phyloP scores from a whole-genome alignment of 192 early-diverging fungal genomes.

The Thamnidium elegans region DNA sequence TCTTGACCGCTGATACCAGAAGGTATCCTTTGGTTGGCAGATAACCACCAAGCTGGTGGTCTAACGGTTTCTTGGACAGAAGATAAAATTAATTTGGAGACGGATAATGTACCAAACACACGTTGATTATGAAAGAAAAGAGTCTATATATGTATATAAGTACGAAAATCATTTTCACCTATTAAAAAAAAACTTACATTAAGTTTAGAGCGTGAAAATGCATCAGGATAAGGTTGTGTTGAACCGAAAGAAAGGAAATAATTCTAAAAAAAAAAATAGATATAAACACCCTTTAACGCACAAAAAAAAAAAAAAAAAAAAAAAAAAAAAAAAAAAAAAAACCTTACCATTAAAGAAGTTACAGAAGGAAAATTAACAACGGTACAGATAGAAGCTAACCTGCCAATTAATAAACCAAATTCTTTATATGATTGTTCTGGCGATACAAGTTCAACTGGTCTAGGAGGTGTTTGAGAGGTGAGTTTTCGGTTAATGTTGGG shows the following conservation, averaged over 20 bases:
- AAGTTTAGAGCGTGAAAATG: slow-evolving; percentile 50
- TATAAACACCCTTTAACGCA: neutral
- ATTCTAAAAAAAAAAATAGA: slow-evolving; percentile 35
- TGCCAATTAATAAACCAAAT: slow-evolving; percentile 36
- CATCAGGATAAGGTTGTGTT: slow-evolving; percentile 46
- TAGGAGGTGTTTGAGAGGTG: slow-evolving; percentile 59
- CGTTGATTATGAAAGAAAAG: slow-evolving; percentile 37
- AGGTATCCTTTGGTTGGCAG: neutral
- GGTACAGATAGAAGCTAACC: slow-evolving; percentile 37
- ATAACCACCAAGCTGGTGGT: slow-evolving; percentile 35
- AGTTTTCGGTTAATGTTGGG: slow-evolving; percentile 60
- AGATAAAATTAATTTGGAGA: slow-evolving; percentile 9
- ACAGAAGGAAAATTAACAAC: slow-evolving; percentile 44
- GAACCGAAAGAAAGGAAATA: slow-evolving; percentile 46
- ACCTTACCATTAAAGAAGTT: slow-evolving; percentile 43
- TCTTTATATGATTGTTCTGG: slow-evolving; percentile 40
- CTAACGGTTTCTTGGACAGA: slow-evolving; percentile 17
- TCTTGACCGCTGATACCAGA: neutral
- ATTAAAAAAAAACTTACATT: slow-evolving; percentile 21
- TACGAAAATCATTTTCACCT: neutral
- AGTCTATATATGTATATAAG: slow-evolving; percentile 30
- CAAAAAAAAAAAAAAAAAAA: neutral
- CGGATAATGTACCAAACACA: slow-evolving; percentile 37
- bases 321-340: neutral
- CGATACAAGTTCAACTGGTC: slow-evolving; percentile 50